These are phyloP conservation scores for Dioscorea cayenensis DNA, from an alignment of 116 monocot genomes.

Conservation along the genomic window DNA sequence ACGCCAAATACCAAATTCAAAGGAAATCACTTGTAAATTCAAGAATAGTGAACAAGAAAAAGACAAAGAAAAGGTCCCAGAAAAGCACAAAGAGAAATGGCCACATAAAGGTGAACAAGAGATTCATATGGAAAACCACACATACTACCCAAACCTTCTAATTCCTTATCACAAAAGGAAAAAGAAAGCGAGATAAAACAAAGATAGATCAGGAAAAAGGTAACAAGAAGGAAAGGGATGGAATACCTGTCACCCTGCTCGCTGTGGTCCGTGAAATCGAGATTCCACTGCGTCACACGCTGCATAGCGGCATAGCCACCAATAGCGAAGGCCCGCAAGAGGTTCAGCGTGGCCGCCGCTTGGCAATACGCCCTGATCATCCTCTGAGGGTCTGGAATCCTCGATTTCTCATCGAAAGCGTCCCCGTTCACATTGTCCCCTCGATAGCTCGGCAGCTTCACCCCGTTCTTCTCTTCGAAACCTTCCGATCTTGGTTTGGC, in stretches of 20 bases:
- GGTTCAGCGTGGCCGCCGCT: slow-evolving; percentile 73
- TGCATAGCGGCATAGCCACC: slow-evolving; percentile 96
- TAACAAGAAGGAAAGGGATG: not conserved
- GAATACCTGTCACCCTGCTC: slow-evolving; percentile 83
- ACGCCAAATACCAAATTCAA: too few species aligned
- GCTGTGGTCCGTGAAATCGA: slow-evolving; percentile 87
- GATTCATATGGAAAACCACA: too few species aligned
- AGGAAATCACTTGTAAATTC: too few species aligned
- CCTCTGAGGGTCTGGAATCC: slow-evolving; percentile 72
- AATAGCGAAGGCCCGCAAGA: slow-evolving; percentile 79
- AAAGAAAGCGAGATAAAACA: too few species aligned
- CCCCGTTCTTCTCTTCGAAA: slow-evolving; percentile 77
- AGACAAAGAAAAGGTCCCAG: too few species aligned
- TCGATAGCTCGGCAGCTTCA: slow-evolving; percentile 81
- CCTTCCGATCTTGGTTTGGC: slow-evolving; percentile 72
- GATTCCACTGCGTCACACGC: slow-evolving; percentile 89
- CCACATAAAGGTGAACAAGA: too few species aligned
- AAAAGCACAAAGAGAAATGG: too few species aligned
- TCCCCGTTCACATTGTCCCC: slow-evolving; percentile 89
- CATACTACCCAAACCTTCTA: too few species aligned
- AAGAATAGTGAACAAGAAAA: too few species aligned
- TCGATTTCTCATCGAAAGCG: slow-evolving; percentile 67
- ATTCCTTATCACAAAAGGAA: too few species aligned
- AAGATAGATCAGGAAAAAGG: too few species aligned
- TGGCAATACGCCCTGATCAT: slow-evolving; percentile 86